Evolutionary conservation across 164 flowering plant genomes (phyloP), one percentile per base, ranked within the genome.

Genomic region (Litsea cubeba): DNA sequence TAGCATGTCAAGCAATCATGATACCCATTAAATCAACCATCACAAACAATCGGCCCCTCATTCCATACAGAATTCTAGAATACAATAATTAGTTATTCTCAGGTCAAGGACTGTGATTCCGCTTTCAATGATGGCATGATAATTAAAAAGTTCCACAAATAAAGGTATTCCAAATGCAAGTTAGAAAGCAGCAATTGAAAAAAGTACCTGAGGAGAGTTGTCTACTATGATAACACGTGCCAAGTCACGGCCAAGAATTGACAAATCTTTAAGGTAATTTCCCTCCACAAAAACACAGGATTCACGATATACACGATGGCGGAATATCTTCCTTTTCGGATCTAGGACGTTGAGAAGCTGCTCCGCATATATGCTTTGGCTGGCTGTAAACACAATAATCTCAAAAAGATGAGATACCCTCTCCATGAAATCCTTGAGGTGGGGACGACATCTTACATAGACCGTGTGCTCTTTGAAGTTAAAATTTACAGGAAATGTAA

Each of bases 321-420:
- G 93, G 71, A 96, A 87, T 72, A 91, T 63, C 81, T 81, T 92
- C 79, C 98, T 88, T 83, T 89, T 92, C 24, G 99, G 99, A 72
- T 96, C 99, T 74, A 96, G 81, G 50, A 96, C 89, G 79, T 94
- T 90, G 60, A 96, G 89, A 76, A 96, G 97, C 77, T 92, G 95
- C 81, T 96, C 97, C 8, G 99, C 99, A 81, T 96, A 96, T 58
- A 96, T 92, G 78, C 99, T 92, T 84, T 94, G 97, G 79, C 99
- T 96, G 57, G 99, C 98, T 20, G 99, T 96, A 79, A 96, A 96
- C 72, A 96, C 86, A 51, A 92, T 92, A 22, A 96, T 90, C 81
- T 96, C 98, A 82, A 94, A 96, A 35, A 88, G 86, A 75, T 87
- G 68, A 20, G 97, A 85, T 67, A 90, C 90, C 81, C 89, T 88